These are phyloP conservation scores for Fraxinus xanthoxyloides DNA, from an alignment of 305 asterid species.

Conservation along the genomic window DNA sequence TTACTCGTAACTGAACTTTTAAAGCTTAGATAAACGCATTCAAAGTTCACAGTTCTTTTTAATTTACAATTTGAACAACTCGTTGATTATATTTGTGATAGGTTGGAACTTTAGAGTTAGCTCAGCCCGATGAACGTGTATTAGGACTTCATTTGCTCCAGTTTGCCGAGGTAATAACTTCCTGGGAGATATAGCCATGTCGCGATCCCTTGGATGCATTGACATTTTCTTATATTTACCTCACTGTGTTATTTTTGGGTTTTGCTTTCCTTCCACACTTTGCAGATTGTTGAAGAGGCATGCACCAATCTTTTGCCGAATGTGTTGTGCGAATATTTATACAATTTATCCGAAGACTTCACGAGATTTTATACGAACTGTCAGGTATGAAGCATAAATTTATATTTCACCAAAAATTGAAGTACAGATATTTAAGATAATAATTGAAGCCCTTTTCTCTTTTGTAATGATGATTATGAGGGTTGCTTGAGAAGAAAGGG, in stretches of 20 bases:
- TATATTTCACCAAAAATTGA: background rate
- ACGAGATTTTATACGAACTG: conserved; percentile 81
- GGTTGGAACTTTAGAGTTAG: conserved; percentile 62
- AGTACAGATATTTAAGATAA: background rate
- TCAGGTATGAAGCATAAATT: conserved; percentile 49
- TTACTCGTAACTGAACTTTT: background rate
- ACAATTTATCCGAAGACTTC: conserved; percentile 83
- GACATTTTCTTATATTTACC: background rate
- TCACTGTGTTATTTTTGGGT: conserved; percentile 4
- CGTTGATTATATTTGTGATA: conserved; percentile 29
- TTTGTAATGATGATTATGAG: background rate
- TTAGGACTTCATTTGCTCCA: conserved; percentile 83
- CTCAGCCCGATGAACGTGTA: conserved; percentile 69
- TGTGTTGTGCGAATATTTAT: conserved; percentile 73
- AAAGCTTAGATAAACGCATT: background rate
- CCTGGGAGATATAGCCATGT: background rate
- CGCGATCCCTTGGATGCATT: background rate
- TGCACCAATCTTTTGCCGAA: conserved; percentile 70
- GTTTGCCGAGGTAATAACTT: conserved; percentile 63
- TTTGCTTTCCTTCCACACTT: conserved; percentile 17
- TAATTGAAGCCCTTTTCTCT: background rate
- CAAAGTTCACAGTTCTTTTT: background rate
- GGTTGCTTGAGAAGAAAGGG: background rate
- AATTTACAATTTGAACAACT: background rate
- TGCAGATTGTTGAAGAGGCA: conserved; percentile 78